Evolutionary conservation across 1,139 yeast genomes (phyloP).

Genomic region (Hyphopichia fennica): DNA sequence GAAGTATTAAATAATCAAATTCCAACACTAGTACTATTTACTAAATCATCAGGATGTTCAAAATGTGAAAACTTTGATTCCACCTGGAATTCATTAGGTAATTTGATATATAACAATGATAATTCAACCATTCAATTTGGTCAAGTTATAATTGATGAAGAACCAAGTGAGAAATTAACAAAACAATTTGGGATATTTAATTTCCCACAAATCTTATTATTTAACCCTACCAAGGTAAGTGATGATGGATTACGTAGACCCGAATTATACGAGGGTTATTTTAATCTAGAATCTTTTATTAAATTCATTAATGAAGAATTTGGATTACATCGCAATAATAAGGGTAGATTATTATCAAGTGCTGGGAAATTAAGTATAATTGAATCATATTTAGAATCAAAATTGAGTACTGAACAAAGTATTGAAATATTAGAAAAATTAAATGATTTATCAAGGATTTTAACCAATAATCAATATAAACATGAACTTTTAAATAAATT

Average conservation of each 20-base stretch:
- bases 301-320: slow-evolving; percentile 50
- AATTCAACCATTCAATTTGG: slow-evolving; percentile 40
- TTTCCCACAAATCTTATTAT: slow-evolving; percentile 56
- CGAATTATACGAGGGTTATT: slow-evolving; percentile 37
- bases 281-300: slow-evolving; percentile 45
- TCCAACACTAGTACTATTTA: slow-evolving; percentile 20
- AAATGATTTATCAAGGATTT: neutral
- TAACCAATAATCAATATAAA: slow-evolving; percentile 3
- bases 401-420: slow-evolving; percentile 5
- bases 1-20: slow-evolving; percentile 23
- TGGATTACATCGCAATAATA: slow-evolving; percentile 49
- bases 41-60: slow-evolving; percentile 11
- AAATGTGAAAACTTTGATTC: slow-evolving; percentile 26
- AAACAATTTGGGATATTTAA: slow-evolving; percentile 42
- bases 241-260: slow-evolving; percentile 45
- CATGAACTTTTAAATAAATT: neutral
- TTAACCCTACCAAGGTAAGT: slow-evolving; percentile 27
- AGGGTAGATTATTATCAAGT: slow-evolving; percentile 47
- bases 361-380: slow-evolving; percentile 59
- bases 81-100: slow-evolving; percentile 33
- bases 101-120: slow-evolving; percentile 28
- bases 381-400: slow-evolving; percentile 28
- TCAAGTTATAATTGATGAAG: slow-evolving; percentile 48
- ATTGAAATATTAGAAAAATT: neutral
- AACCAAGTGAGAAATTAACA: slow-evolving; percentile 40